phyloP scores from a whole-genome alignment of 768 basidiomycete genomes.

The Leucogyrophana mollusca region DNA sequence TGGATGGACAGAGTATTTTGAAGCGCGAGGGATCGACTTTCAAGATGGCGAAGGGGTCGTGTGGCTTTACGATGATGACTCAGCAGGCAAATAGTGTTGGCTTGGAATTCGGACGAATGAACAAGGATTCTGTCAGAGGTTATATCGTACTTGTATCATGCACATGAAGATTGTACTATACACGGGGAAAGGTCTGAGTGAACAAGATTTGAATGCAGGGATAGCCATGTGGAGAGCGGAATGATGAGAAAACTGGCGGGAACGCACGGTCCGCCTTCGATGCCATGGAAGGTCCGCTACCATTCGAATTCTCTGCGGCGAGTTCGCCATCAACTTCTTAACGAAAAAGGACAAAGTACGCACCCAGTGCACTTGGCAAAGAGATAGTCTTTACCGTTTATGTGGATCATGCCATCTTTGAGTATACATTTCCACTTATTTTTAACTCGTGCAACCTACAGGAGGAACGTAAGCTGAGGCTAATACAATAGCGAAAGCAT shows the following conservation, averaged over 20 bases:
- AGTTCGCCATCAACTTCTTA: neutral
- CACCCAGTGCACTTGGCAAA: slow-evolving; percentile 97
- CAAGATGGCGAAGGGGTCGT: too few relatives aligned
- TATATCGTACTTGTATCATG: neutral
- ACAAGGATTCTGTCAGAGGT: too few relatives aligned
- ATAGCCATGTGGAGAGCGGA: neutral
- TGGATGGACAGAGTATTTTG: too few relatives aligned
- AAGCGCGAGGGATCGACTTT: too few relatives aligned
- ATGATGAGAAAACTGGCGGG: neutral
- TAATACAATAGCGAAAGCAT: too few relatives aligned
- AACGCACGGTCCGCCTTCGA: too few relatives aligned
- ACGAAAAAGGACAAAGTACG: slow-evolving; percentile 22
- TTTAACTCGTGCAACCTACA: slow-evolving; percentile 98
- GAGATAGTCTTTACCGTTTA: slow-evolving; percentile 96
- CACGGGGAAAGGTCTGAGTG: neutral
- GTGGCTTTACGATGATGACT: too few relatives aligned
- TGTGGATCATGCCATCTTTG: slow-evolving; percentile 96
- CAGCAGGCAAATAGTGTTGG: too few relatives aligned
- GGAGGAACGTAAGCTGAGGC: too few relatives aligned
- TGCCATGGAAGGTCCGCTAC: slow-evolving; percentile 21
- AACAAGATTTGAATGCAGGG: neutral
- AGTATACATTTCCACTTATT: slow-evolving; percentile 99
- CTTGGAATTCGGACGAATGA: too few relatives aligned
- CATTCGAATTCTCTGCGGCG: slow-evolving; percentile 43
- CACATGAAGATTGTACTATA: neutral